Evolutionary conservation across 2,329 filamentous ascomycete species (phyloP).

Genomic region (Botrytis elliptica): DNA sequence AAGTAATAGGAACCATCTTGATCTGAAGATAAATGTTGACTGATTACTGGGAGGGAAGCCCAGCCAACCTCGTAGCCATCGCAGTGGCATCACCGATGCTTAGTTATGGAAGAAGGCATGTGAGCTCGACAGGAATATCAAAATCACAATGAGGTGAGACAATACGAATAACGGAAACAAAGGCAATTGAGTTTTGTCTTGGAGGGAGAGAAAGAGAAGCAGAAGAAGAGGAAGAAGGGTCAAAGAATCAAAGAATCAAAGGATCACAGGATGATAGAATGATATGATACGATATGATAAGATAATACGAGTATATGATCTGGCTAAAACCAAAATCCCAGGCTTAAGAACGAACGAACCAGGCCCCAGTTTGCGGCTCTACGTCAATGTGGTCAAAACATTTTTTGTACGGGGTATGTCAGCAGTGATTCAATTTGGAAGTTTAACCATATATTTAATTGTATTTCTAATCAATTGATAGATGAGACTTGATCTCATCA

Average conservation of each 20-base stretch:
- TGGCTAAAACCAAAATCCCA: background rate
- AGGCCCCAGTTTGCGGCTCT: background rate
- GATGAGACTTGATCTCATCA: background rate
- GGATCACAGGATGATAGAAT: background rate
- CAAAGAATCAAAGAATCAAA: background rate
- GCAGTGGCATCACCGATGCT: constrained; percentile 41
- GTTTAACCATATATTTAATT: background rate
- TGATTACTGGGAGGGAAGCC: constrained; percentile 25
- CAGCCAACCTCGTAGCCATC: constrained; percentile 31
- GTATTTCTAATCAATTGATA: background rate
- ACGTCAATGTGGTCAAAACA: background rate
- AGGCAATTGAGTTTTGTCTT: background rate
- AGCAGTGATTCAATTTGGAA: background rate
- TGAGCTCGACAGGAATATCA: constrained; percentile 30
- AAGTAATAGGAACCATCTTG: constrained; percentile 33
- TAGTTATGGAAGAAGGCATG: constrained; percentile 38
- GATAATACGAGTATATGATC: background rate
- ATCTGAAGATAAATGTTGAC: constrained; percentile 23
- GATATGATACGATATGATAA: background rate
- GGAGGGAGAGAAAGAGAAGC: background rate
- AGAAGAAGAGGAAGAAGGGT: background rate
- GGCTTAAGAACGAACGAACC: background rate
- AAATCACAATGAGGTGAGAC: background rate
- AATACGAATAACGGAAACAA: background rate
- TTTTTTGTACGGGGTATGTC: background rate